Conservation (phyloP, 2,329 filamentous ascomycete species). For the Cladosporium sp. region DNA sequence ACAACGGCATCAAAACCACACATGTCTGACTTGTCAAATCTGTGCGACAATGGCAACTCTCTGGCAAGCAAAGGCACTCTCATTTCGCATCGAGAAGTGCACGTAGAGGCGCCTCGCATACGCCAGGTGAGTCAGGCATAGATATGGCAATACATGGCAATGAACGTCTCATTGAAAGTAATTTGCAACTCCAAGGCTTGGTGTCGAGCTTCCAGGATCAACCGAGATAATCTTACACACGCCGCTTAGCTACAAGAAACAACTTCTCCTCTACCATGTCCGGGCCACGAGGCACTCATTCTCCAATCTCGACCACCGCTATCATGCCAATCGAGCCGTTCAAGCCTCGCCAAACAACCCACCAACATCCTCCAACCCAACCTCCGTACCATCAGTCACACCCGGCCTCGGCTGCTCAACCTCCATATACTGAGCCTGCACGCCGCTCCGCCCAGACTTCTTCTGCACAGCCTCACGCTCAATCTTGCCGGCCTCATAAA, state of each 20-base stretch:
- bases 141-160: too few relatives aligned
- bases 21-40: too few relatives aligned
- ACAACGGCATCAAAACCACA: too few relatives aligned
- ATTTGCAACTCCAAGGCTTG: too few relatives aligned
- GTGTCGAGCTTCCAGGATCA: too few relatives aligned
- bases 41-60: too few relatives aligned
- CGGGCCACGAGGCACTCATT: not conserved
- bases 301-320: not conserved
- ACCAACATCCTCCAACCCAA: slow-evolving; percentile 45
- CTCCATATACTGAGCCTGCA: slow-evolving; percentile 45
- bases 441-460: slow-evolving; percentile 23
- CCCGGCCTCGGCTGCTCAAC: slow-evolving; percentile 40
- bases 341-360: slow-evolving; percentile 44
- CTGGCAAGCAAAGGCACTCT: too few relatives aligned
- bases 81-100: too few relatives aligned
- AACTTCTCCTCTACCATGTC: not conserved
- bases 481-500: slow-evolving; percentile 90
- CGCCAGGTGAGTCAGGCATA: too few relatives aligned
- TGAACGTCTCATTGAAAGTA: too few relatives aligned
- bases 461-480: slow-evolving; percentile 35
- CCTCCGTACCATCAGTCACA: slow-evolving; percentile 42
- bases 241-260: not conserved
- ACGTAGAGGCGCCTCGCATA: too few relatives aligned
- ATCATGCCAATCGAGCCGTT: not conserved
- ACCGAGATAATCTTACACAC: not conserved